These are phyloP conservation scores for Diaporthe vaccinii DNA, from an alignment of 2,329 filamentous ascomycete species.

Conservation along the genomic window DNA sequence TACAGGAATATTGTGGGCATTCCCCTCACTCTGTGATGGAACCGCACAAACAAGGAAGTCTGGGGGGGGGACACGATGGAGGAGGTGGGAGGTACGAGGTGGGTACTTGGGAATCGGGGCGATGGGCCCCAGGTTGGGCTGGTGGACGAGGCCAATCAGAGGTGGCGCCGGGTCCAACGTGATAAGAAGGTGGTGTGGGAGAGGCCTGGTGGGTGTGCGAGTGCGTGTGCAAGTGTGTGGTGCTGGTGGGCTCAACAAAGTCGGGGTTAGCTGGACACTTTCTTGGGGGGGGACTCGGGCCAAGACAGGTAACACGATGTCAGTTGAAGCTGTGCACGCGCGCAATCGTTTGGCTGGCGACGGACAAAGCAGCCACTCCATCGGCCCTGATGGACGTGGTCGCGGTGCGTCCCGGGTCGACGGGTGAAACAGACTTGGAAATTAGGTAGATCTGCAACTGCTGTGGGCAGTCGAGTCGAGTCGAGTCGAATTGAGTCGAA, in stretches of 20 bases:
- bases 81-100: slow-evolving; percentile 1
- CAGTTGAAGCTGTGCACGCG: slow-evolving; percentile 17
- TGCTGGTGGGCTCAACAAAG: slow-evolving; percentile 23
- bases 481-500: neutral
- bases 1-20: neutral
- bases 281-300: neutral
- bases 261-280: slow-evolving; percentile 9
- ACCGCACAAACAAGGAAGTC: slow-evolving; percentile 20
- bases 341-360: slow-evolving; percentile 28
- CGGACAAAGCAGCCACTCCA: slow-evolving; percentile 12
- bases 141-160: slow-evolving; percentile 38
- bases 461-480: neutral
- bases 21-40: slow-evolving; percentile 18
- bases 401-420: slow-evolving; percentile 6
- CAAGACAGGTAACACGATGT: slow-evolving; percentile 24
- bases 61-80: neutral
- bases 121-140: neutral
- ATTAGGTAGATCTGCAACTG: slow-evolving; percentile 2
- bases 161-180: slow-evolving; percentile 34
- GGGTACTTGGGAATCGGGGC: neutral
- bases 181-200: slow-evolving; percentile 38
- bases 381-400: slow-evolving; percentile 1
- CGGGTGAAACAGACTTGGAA: neutral
- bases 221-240: neutral
- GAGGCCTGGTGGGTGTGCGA: slow-evolving; percentile 12